phyloP scores from a whole-genome alignment of 1,139 yeast genomes.

The Candida albicans region DNA sequence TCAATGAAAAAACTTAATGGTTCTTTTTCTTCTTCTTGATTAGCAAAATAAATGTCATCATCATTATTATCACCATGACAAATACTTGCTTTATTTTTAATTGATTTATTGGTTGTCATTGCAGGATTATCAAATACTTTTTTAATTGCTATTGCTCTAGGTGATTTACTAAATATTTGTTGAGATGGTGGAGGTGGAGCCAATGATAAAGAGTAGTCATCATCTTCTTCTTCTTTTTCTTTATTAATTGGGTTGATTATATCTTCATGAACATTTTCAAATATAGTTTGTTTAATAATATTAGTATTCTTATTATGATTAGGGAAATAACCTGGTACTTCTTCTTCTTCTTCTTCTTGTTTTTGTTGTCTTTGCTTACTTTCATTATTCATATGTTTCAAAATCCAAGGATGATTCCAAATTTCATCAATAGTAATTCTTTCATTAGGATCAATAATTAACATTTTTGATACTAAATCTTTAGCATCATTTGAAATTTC shows the following conservation, averaged over 20 bases:
- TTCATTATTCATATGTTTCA: slow-evolving; percentile 1
- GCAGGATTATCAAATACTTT: slow-evolving; percentile 49
- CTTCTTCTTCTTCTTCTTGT: slow-evolving; percentile 1
- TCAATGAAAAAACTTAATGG: slow-evolving; percentile 25
- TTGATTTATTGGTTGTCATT: slow-evolving; percentile 20
- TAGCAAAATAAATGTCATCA: too few relatives aligned
- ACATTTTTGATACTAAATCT: slow-evolving; percentile 54
- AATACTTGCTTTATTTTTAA: too few relatives aligned
- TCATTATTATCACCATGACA: too few relatives aligned
- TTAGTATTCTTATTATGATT: slow-evolving; percentile 13
- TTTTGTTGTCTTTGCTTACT: too few relatives aligned
- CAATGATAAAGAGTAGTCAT: slow-evolving; percentile 24
- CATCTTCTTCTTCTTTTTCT: background rate
- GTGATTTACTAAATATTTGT: too few relatives aligned
- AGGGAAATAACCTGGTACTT: slow-evolving; percentile 11
- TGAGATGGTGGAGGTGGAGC: slow-evolving; percentile 23
- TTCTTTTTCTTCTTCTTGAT: slow-evolving; percentile 13
- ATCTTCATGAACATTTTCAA: slow-evolving; percentile 9
- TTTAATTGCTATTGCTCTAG: slow-evolving; percentile 45
- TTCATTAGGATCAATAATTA: slow-evolving; percentile 61
- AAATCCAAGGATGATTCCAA: slow-evolving; percentile 51
- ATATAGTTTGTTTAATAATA: background rate
- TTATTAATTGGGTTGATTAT: background rate
- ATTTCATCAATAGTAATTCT: slow-evolving; percentile 66
- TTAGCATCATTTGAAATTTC: slow-evolving; percentile 82